phyloP scores from a whole-genome alignment of 768 basidiomycete species.

The Panellus pusillus region DNA sequence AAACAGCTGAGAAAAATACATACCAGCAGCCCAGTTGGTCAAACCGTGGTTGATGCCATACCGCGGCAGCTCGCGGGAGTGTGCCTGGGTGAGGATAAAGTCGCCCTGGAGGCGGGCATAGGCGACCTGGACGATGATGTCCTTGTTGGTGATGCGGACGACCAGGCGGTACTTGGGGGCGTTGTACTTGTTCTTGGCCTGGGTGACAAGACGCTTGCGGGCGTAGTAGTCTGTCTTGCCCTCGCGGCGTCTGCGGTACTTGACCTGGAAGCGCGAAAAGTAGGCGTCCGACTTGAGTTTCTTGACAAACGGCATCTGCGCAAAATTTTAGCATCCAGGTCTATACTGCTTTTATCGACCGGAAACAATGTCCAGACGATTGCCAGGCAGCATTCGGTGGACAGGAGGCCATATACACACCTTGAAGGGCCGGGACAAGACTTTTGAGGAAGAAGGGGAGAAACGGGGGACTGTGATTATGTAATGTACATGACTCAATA shows the following conservation, averaged over 20 bases:
- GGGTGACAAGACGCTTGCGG: conserved; percentile 92
- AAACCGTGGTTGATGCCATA: conserved; percentile 98
- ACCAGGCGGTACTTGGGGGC: conserved; percentile 98
- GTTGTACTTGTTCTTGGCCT: conserved; percentile 99
- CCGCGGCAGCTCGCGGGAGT: conserved; percentile 86
- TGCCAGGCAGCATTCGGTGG: neutral
- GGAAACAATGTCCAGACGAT: no score
- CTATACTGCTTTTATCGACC: no score
- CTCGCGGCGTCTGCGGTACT: conserved; percentile 96
- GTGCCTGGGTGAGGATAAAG: conserved; percentile 86
- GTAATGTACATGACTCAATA: conserved; percentile 45
- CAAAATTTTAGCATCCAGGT: conserved; percentile 31
- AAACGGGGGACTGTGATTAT: neutral
- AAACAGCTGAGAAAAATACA: conserved; percentile 16
- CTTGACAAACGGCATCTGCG: conserved; percentile 95
- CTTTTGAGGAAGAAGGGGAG: neutral
- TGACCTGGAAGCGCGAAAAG: conserved; percentile 98
- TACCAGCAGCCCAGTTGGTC: conserved; percentile 98
- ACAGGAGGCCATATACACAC: conserved; percentile 27
- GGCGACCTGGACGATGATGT: conserved; percentile 92
- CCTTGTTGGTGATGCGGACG: conserved; percentile 97
- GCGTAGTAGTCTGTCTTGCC: conserved; percentile 99
- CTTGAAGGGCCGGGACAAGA: conserved; percentile 38
- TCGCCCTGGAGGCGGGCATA: conserved; percentile 98
- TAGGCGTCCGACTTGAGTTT: conserved; percentile 94